Percentiles rank a stretch among this genome's conserved stretches.
Evolutionary conservation across 805 yeast genomes (phyloP).

Genomic region (Sugiyamaella boreocaroliniensis): DNA sequence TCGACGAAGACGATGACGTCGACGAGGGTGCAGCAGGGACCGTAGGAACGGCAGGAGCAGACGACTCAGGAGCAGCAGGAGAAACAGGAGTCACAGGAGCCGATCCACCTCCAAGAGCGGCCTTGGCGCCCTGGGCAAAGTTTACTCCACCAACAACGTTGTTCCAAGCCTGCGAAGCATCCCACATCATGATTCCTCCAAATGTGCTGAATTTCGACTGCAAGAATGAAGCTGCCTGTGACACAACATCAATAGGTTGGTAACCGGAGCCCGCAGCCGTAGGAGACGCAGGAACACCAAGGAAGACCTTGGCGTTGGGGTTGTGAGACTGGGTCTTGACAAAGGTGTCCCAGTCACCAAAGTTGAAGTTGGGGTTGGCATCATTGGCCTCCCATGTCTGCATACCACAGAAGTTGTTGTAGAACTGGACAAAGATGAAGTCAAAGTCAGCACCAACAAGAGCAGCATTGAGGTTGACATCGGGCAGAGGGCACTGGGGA

Average conservation of each 20-base stretch:
- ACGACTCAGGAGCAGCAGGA: slow-evolving; percentile 16
- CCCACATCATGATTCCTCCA: slow-evolving; percentile 78
- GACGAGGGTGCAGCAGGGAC: slow-evolving; percentile 1
- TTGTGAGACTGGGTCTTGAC: slow-evolving; percentile 44
- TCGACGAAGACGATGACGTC: no score
- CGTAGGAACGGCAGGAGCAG: slow-evolving; percentile 13
- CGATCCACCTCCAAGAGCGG: slow-evolving; percentile 1
- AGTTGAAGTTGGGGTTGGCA: slow-evolving; percentile 32
- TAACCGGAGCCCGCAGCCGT: slow-evolving; percentile 56
- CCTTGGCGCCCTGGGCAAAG: slow-evolving; percentile 30
- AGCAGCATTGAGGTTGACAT: slow-evolving; percentile 39
- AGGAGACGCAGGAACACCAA: slow-evolving; percentile 55
- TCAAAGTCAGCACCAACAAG: slow-evolving; percentile 43
- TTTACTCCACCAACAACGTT: slow-evolving; percentile 36
- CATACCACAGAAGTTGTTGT: slow-evolving; percentile 48
- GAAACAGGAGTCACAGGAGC: slow-evolving; percentile 16
- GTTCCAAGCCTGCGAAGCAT: slow-evolving; percentile 57
- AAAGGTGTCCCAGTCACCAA: slow-evolving; percentile 46
- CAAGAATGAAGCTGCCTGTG: slow-evolving; percentile 16
- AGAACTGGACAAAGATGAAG: slow-evolving; percentile 58
- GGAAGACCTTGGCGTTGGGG: slow-evolving; percentile 45
- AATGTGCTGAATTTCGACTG: slow-evolving; percentile 32
- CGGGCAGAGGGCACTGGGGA: slow-evolving; percentile 65
- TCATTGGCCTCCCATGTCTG: slow-evolving; percentile 18
- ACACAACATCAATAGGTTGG: slow-evolving; percentile 26